A percentile compares a stretch with the other conserved stretches of the same genome.
These are phyloP conservation scores for Lipomyces orientalis DNA, from an alignment of 805 yeast genomes.

Conservation along the genomic window DNA sequence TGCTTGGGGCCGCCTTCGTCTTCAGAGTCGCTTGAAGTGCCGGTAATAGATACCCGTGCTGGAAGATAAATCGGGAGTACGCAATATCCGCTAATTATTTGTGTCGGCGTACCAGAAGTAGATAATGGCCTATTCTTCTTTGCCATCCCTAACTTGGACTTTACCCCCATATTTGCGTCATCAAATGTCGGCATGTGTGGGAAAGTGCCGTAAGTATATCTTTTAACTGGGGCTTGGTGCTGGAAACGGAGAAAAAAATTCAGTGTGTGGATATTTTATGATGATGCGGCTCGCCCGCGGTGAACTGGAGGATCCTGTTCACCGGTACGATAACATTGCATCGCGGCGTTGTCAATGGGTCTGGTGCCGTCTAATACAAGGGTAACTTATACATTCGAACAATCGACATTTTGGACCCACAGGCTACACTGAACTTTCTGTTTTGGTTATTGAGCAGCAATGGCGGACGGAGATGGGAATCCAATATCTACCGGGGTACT, in stretches of 20 bases:
- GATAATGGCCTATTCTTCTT: neutral
- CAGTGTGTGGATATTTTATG: neutral
- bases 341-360: too few relatives aligned
- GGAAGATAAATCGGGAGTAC: conserved; percentile 24
- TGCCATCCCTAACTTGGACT: neutral
- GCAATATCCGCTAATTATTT: conserved; percentile 18
- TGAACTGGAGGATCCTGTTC: too few relatives aligned
- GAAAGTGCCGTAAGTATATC: neutral
- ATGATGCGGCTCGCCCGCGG: neutral
- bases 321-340: too few relatives aligned
- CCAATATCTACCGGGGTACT: conserved; percentile 33
- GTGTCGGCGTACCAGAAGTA: neutral
- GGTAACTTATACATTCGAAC: too few relatives aligned
- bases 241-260: neutral
- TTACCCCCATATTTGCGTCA: neutral
- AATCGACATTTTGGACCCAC: too few relatives aligned
- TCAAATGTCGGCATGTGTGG: neutral
- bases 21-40: neutral
- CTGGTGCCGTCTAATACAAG: too few relatives aligned
- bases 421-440: too few relatives aligned
- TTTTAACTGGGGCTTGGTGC: neutral
- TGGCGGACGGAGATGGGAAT: neutral
- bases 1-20: neutral
- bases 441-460: neutral
- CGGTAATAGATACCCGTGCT: neutral